A percentile compares a stretch with the other conserved stretches of the same genome.
Evolutionary conservation across 768 basidiomycete species (phyloP).

Genomic region (Lyophyllum decastes): DNA sequence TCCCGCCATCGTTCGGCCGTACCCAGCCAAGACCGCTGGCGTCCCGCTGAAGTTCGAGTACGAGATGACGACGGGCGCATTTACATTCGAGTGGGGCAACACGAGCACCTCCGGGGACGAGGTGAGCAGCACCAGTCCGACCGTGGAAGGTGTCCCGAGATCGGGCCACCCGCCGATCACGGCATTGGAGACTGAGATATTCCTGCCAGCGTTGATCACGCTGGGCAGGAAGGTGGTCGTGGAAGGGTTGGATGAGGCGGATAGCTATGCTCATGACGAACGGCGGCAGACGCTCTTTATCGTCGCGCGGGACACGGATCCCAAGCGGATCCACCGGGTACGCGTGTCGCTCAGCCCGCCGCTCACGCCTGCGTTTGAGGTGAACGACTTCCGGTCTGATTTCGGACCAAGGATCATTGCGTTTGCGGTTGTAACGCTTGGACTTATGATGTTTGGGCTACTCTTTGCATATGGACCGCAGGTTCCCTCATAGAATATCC

Average conservation of each 20-base stretch:
- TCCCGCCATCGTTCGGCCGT: slow-evolving; percentile 81
- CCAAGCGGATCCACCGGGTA: slow-evolving; percentile 51
- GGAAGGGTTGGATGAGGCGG: slow-evolving; percentile 50
- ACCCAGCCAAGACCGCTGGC: slow-evolving; percentile 88
- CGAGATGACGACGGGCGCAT: slow-evolving; percentile 72
- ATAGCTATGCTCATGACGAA: slow-evolving; percentile 61
- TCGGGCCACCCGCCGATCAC: slow-evolving; percentile 38
- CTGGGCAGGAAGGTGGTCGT: slow-evolving; percentile 60
- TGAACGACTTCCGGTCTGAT: slow-evolving; percentile 74
- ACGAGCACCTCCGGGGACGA: slow-evolving; percentile 23
- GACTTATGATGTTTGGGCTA: slow-evolving; percentile 19
- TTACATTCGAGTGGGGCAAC: slow-evolving; percentile 66
- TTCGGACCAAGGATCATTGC: slow-evolving; percentile 29
- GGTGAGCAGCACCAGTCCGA: slow-evolving; percentile 11
- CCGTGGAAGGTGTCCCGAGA: slow-evolving; percentile 39
- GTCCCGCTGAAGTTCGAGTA: slow-evolving; percentile 75
- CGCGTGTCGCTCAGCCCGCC: slow-evolving; percentile 59
- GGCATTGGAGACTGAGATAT: slow-evolving; percentile 82
- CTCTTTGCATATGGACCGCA: slow-evolving; percentile 2
- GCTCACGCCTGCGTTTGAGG: slow-evolving; percentile 45
- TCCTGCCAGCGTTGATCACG: slow-evolving; percentile 65
- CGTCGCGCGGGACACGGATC: slow-evolving; percentile 41
- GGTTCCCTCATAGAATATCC: background rate
- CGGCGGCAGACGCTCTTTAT: slow-evolving; percentile 76
- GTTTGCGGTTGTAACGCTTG: no score